phyloP scores from a whole-genome alignment of 106 monocot genomes.

The Apostasia shenzhenica region DNA sequence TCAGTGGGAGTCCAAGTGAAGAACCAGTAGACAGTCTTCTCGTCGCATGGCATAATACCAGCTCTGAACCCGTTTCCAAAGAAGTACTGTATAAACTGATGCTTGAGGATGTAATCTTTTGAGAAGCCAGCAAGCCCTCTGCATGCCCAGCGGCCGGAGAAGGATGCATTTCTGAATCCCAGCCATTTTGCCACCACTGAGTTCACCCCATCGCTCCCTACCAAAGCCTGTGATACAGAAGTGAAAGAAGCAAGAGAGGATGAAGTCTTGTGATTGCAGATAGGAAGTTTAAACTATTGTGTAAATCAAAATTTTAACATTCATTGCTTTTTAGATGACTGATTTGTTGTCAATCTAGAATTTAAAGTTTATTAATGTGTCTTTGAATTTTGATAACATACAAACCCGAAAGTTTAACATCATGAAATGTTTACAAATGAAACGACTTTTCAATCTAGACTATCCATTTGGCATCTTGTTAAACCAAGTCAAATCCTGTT shows the following conservation, averaged over 20 bases:
- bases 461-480: too few relatives aligned
- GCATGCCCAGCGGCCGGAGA: constrained; percentile 30
- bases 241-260: neutral
- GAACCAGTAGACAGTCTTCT: constrained; percentile 60
- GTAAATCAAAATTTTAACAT: neutral
- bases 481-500: too few relatives aligned
- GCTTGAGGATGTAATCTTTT: constrained; percentile 37
- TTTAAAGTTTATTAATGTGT: neutral
- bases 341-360: neutral
- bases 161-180: constrained; percentile 36
- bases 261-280: neutral
- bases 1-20: constrained; percentile 38
- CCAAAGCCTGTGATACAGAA: constrained; percentile 33
- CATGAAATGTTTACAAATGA: too few relatives aligned
- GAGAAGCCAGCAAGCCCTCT: constrained; percentile 48
- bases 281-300: neutral
- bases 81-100: constrained; percentile 23
- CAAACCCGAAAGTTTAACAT: too few relatives aligned
- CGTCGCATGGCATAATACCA: constrained; percentile 40
- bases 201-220: constrained; percentile 80
- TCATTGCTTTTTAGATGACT: neutral
- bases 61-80: constrained; percentile 36
- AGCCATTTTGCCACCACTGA: constrained; percentile 71
- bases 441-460: too few relatives aligned
- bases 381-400: too few relatives aligned